A percentile compares a stretch with the other conserved stretches of the same genome.
Conservation (phyloP, 1,284 basidiomycete genomes). For the Xerocomus nothofagi region DNA sequence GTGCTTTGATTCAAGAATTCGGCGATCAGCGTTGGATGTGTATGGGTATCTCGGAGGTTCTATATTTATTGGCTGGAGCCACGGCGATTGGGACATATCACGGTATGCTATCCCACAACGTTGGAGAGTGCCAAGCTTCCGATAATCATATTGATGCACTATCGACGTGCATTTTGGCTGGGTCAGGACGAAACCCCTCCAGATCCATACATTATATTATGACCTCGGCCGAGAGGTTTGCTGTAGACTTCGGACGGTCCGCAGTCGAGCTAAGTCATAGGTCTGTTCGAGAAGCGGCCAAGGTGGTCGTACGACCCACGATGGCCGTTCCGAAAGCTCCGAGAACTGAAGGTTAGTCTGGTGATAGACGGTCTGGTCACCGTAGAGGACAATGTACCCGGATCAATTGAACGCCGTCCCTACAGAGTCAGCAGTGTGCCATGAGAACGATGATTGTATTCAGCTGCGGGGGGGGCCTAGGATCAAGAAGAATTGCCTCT, state of each 20-base stretch:
- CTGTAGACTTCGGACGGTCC: conserved; percentile 10
- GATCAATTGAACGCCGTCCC: not conserved
- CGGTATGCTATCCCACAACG: too few species aligned
- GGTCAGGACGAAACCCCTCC: too few species aligned
- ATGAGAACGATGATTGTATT: not conserved
- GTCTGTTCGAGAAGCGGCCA: not conserved
- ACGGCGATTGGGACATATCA: not conserved
- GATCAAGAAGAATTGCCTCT: not conserved
- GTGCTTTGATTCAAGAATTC: not conserved
- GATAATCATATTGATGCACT: too few species aligned
- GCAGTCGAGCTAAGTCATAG: not conserved
- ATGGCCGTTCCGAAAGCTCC: not conserved
- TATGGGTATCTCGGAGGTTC: not conserved
- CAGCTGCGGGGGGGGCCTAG: not conserved
- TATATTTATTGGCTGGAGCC: not conserved
- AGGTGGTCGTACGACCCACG: not conserved
- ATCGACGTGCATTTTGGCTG: too few species aligned
- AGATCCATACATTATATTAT: too few species aligned
- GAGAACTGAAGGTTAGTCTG: not conserved
- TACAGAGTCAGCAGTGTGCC: not conserved
- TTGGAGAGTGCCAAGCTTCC: too few species aligned
- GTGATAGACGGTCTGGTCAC: too few species aligned
- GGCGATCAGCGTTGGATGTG: not conserved
- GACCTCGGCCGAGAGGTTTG: not conserved
- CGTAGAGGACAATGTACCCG: too few species aligned